A percentile compares a stretch with the other conserved stretches of the same genome.
These are phyloP conservation scores for Ophiosphaerella korrae DNA, from an alignment of 2,329 filamentous ascomycete genomes.

Conservation along the genomic window DNA sequence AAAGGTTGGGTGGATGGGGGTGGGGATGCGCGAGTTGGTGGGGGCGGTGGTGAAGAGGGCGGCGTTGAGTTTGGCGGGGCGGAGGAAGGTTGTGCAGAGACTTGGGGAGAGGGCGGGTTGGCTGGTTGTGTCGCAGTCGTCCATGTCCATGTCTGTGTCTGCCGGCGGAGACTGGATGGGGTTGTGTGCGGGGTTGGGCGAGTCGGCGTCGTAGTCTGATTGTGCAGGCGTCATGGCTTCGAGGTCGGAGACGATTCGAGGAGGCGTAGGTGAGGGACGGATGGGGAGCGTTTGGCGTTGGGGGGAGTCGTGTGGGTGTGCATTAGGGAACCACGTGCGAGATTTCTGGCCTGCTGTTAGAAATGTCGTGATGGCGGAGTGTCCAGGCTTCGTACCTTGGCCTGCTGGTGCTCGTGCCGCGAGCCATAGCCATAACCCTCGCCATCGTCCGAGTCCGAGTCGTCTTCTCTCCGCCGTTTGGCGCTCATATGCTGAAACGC, in stretches of 20 bases:
- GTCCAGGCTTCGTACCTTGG: slow-evolving; percentile 28
- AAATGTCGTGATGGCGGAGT: slow-evolving; percentile 1
- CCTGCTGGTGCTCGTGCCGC: slow-evolving; percentile 18
- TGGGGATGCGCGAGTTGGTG: slow-evolving; percentile 43
- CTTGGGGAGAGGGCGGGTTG: slow-evolving; percentile 45
- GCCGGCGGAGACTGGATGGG: slow-evolving; percentile 27
- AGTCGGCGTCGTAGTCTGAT: slow-evolving; percentile 33
- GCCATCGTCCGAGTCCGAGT: slow-evolving; percentile 38
- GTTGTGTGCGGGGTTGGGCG: slow-evolving; percentile 31
- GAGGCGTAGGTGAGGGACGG: slow-evolving; percentile 37
- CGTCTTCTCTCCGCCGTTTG: slow-evolving; percentile 42
- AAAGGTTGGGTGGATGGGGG: slow-evolving; percentile 48
- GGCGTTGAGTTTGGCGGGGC: slow-evolving; percentile 42
- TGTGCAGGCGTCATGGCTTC: slow-evolving; percentile 38
- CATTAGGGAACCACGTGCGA: slow-evolving; percentile 28
- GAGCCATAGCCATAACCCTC: slow-evolving; percentile 1
- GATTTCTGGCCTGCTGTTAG: slow-evolving; percentile 33
- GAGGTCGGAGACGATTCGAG: slow-evolving; percentile 28
- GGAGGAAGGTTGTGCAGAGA: slow-evolving; percentile 32
- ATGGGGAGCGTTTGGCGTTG: slow-evolving; percentile 26
- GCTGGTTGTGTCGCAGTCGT: slow-evolving; percentile 40
- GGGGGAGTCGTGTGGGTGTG: slow-evolving; percentile 18
- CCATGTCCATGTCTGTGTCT: slow-evolving; percentile 45
- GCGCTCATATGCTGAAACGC: slow-evolving; percentile 34
- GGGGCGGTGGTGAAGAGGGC: slow-evolving; percentile 30